Evolutionary conservation across 108 stramenopile species (phyloP).

Genomic region (Cyclotella atomus): DNA sequence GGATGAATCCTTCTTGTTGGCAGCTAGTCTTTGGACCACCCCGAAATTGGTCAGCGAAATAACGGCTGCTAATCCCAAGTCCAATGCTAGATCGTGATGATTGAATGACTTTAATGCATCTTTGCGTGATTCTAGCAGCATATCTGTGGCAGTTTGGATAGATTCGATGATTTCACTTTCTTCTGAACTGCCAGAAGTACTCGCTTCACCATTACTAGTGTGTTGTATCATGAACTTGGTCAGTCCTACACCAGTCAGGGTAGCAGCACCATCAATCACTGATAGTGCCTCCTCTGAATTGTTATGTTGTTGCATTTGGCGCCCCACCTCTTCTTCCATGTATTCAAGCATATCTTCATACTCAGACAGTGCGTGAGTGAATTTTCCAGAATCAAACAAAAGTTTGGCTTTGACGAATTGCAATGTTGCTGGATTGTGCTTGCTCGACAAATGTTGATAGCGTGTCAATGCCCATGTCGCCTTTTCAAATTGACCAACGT

Average conservation of each 20-base stretch:
- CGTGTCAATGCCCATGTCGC: conserved; percentile 22
- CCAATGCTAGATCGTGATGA: conserved; percentile 30
- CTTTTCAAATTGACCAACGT: conserved; percentile 18
- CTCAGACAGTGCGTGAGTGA: conserved; percentile 33
- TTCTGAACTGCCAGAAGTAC: background rate
- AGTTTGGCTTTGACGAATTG: conserved; percentile 39
- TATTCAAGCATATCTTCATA: conserved; percentile 44
- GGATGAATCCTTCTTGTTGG: background rate
- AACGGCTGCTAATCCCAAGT: conserved; percentile 45
- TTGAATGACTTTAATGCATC: conserved; percentile 33
- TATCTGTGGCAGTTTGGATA: conserved; percentile 41
- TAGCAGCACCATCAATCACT: conserved; percentile 47
- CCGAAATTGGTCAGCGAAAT: conserved; percentile 43
- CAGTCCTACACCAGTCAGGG: conserved; percentile 40
- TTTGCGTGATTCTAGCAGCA: conserved; percentile 46
- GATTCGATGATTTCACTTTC: conserved; percentile 32
- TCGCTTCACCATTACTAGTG: background rate
- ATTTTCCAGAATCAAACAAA: conserved; percentile 30
- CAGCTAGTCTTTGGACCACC: conserved; percentile 16
- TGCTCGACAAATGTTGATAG: conserved; percentile 12
- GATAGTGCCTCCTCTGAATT: conserved; percentile 5
- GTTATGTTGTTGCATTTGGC: conserved; percentile 17
- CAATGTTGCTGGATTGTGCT: background rate
- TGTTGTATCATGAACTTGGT: conserved; percentile 26
- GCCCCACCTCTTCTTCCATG: conserved; percentile 42